phyloP scores from a whole-genome alignment of 2,329 filamentous ascomycete genomes.

The Exophiala phaeomuriformis region DNA sequence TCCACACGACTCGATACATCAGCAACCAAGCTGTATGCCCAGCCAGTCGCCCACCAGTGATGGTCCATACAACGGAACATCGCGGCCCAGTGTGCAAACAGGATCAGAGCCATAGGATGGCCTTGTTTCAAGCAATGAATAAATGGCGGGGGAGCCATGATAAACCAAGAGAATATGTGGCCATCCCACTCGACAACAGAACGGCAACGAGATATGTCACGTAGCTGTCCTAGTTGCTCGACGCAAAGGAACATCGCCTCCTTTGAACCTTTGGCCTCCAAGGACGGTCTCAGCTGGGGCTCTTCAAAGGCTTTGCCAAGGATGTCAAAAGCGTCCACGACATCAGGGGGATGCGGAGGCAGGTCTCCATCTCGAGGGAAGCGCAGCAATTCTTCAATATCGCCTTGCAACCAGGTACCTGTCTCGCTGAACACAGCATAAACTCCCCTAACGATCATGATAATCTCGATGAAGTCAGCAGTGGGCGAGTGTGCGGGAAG shows the following conservation, averaged over 20 bases:
- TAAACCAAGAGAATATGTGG: conserved; percentile 26
- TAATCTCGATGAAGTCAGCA: conserved; percentile 24
- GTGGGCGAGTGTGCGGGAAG: conserved; percentile 19
- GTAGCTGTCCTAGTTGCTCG: conserved; percentile 19
- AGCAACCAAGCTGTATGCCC: conserved; percentile 25
- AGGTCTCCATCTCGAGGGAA: conserved; percentile 21
- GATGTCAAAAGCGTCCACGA: conserved; percentile 19
- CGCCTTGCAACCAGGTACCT: conserved; percentile 24
- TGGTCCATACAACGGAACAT: conserved; percentile 27
- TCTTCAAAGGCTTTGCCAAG: conserved; percentile 15
- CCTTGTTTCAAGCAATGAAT: conserved; percentile 22
- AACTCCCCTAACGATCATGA: conserved; percentile 24
- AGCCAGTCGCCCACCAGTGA: conserved; percentile 27
- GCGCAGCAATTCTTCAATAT: conserved; percentile 24
- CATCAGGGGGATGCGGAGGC: conserved; percentile 21
- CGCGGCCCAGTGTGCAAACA: conserved; percentile 26
- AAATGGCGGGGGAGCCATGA: conserved; percentile 21
- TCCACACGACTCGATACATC: conserved; percentile 25
- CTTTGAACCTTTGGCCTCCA: conserved; percentile 5
- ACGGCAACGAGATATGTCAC: conserved; percentile 21
- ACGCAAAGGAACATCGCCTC: conserved; percentile 12
- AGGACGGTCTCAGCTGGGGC: conserved; percentile 7
- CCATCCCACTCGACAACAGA: conserved; percentile 26
- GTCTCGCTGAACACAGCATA: conserved; percentile 26
- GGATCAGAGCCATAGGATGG: conserved; percentile 22